A percentile compares a stretch with the other conserved stretches of the same genome.
Evolutionary conservation across 495 filamentous ascomycete genomes (phyloP).

Genomic region (Penicillium canescens): DNA sequence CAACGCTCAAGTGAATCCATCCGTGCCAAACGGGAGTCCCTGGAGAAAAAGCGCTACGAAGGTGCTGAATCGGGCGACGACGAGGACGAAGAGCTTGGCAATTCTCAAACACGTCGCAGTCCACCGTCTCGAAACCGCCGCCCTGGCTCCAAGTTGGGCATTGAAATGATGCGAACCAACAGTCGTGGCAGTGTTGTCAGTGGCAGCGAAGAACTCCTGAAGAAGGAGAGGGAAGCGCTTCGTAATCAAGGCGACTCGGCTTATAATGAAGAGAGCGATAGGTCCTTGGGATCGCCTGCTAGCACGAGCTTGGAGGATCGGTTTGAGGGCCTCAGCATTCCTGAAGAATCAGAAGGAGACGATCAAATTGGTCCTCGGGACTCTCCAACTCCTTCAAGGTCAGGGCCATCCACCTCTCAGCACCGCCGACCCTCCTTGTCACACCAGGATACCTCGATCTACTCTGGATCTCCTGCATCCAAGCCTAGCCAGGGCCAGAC

Average conservation of each 20-base stretch:
- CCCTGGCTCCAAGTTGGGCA: slow-evolving; percentile 79
- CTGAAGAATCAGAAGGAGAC: slow-evolving; percentile 37
- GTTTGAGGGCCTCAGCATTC: slow-evolving; percentile 41
- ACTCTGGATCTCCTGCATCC: slow-evolving; percentile 13
- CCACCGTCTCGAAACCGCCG: slow-evolving; percentile 52
- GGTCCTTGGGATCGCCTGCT: slow-evolving; percentile 24
- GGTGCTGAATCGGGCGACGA: slow-evolving; percentile 87
- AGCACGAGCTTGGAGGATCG: slow-evolving; percentile 33
- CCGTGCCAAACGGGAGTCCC: slow-evolving; percentile 70
- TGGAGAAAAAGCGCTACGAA: slow-evolving; percentile 74
- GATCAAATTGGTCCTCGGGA: slow-evolving; percentile 28
- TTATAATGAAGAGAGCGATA: slow-evolving; percentile 24
- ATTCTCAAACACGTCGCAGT: slow-evolving; percentile 56
- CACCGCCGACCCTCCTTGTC: slow-evolving; percentile 21
- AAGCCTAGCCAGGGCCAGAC: slow-evolving; percentile 28
- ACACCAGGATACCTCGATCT: slow-evolving; percentile 26
- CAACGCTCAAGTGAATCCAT: slow-evolving; percentile 78
- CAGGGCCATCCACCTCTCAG: slow-evolving; percentile 14
- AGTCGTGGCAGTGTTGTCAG: slow-evolving; percentile 81
- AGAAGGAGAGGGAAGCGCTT: slow-evolving; percentile 38
- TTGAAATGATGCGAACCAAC: slow-evolving; percentile 95
- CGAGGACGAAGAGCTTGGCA: slow-evolving; percentile 86
- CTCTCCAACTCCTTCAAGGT: slow-evolving; percentile 12
- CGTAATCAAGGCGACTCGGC: slow-evolving; percentile 25
- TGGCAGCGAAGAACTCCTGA: slow-evolving; percentile 44